Evolutionary conservation across 768 basidiomycete genomes (phyloP), one percentile per base, ranked within the genome.

Genomic region (Lactarius hatsudake): DNA sequence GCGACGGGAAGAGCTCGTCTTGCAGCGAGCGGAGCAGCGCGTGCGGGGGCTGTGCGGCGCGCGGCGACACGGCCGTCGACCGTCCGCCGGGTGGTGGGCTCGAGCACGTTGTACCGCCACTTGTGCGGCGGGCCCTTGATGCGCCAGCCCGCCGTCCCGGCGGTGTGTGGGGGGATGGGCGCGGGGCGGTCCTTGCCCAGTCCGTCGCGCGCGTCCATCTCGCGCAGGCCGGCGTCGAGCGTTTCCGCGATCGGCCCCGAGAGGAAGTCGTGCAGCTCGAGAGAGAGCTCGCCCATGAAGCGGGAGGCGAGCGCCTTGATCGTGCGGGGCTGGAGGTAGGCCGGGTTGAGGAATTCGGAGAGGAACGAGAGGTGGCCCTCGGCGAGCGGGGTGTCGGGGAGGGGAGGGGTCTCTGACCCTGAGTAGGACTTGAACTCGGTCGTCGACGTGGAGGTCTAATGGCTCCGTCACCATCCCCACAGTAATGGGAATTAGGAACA

Each of bases 41-140:
- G 66, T 84, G 84, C 23, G 84, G 79, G n/a, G 83, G 76, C 38
- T 83, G 79, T 32, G 85, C 82, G 36, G 82, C 80, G 62, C 83
- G 83, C 30, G 86, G 84, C 20, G 81, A 79, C 45, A 84, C 83
- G 20, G 82, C 81, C 54, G 78, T 78, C 53, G 75, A 76, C n/a
- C 78, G 79, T 6, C 77, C 80, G 28, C 78, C 76, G 28, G 23
- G 63, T 65, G 9, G 63, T 55, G 12, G 72, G 62, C 34, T 77
- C 76, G 32, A 96, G 87, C 3, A 83, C 82, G 76, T 91, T 90
- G 81, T 95, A 98, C 40, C 96, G 92, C 84, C 93, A 93, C 76
- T 96, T 94, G 76, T 96, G 94, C 34, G 96, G 94, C 1, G 96
- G 96, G 2, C 96, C 94, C 72, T 86, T 86, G 73, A 92, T 72